phyloP scores from a whole-genome alignment of 2,329 filamentous ascomycete species.

The Pseudocercospora eumusae region DNA sequence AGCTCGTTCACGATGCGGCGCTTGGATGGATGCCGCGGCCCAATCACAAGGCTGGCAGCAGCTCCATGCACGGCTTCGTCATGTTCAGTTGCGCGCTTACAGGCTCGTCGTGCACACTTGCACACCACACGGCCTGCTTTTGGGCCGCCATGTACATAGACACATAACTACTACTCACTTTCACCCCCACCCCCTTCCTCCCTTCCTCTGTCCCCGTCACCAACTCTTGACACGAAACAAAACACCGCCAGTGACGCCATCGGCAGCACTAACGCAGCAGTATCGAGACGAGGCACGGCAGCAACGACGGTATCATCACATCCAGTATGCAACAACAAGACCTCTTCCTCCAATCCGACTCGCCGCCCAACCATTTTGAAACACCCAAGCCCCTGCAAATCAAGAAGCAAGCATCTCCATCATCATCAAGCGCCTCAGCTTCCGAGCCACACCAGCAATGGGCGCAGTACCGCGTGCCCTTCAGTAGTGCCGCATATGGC shows the following conservation, averaged over 20 bases:
- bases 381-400: slow-evolving; percentile 39
- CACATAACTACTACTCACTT: slow-evolving; percentile 1
- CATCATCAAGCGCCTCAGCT: slow-evolving; percentile 18
- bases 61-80: neutral
- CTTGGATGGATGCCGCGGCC: neutral
- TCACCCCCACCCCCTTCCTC: neutral
- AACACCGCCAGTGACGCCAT: slow-evolving; percentile 1
- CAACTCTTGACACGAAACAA: slow-evolving; percentile 1
- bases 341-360: slow-evolving; percentile 28
- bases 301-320: no score
- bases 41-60: neutral
- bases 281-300: neutral
- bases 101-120: neutral
- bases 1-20: neutral
- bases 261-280: neutral
- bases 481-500: slow-evolving; percentile 36
- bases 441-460: slow-evolving; percentile 38
- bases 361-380: slow-evolving; percentile 23
- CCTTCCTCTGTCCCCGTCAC: neutral
- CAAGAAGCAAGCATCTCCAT: slow-evolving; percentile 33
- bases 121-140: neutral
- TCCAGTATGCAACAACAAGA: no score
- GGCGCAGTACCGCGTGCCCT: slow-evolving; percentile 39
- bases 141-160: slow-evolving; percentile 9
- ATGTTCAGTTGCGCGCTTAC: neutral